Evolutionary conservation across 768 basidiomycete genomes (phyloP).

Genomic region (Collybiopsis confluens): DNA sequence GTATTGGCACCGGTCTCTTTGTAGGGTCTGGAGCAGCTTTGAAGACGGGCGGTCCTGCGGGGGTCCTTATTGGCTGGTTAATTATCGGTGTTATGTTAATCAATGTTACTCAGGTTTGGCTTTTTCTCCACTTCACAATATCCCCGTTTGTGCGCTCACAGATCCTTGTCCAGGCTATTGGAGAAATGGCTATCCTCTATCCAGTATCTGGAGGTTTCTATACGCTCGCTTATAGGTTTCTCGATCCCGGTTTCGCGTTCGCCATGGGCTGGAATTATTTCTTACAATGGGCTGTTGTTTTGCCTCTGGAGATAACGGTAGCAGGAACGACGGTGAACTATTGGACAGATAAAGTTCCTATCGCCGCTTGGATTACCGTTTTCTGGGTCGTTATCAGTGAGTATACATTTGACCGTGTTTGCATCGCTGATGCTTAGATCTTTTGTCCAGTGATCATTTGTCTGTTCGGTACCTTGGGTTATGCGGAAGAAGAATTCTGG

Average conservation of each 20-base stretch:
- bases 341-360: constrained; percentile 34
- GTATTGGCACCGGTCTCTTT: constrained; percentile 46
- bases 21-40: constrained; percentile 41
- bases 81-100: constrained; percentile 45
- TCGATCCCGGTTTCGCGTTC: constrained; percentile 44
- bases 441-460: constrained; percentile 37
- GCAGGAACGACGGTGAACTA: constrained; percentile 42
- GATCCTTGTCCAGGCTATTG: constrained; percentile 31
- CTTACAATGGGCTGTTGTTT: constrained; percentile 41
- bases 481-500: constrained; percentile 48
- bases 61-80: constrained; percentile 40
- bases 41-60: constrained; percentile 36
- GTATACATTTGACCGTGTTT: not conserved
- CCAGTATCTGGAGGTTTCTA: constrained; percentile 49
- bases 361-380: constrained; percentile 43
- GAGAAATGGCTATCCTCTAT: constrained; percentile 46
- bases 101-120: constrained; percentile 41
- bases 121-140: not conserved
- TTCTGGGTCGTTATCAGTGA: constrained; percentile 38
- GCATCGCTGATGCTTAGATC: too few species aligned
- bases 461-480: constrained; percentile 42
- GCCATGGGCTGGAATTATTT: constrained; percentile 50
- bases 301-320: constrained; percentile 43
- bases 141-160: not conserved
- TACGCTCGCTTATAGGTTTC: constrained; percentile 40